phyloP scores from a whole-genome alignment of 1,139 yeast genomes.

The Candida sp. region DNA sequence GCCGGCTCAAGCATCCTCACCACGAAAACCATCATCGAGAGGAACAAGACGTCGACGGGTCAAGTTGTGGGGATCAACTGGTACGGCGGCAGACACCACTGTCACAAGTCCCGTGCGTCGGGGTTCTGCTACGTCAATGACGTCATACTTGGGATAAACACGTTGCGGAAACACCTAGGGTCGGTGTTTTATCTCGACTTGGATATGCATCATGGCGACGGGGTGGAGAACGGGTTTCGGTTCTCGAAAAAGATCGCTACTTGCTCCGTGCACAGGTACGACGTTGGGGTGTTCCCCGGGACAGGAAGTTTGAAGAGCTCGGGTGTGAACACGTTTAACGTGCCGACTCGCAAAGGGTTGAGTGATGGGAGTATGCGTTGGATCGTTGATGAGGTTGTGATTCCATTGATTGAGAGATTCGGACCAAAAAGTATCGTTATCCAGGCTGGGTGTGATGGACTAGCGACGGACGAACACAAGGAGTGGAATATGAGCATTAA shows the following conservation, averaged over 20 bases:
- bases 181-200: constrained; percentile 67
- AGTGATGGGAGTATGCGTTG: constrained; percentile 44
- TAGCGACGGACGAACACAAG: constrained; percentile 54
- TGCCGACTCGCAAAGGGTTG: constrained; percentile 64
- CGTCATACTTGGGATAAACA: constrained; percentile 55
- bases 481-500: constrained; percentile 73
- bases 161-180: constrained; percentile 48
- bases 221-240: constrained; percentile 70
- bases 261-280: constrained; percentile 67
- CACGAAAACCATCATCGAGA: constrained; percentile 32
- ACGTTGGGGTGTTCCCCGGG: constrained; percentile 76
- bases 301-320: constrained; percentile 50
- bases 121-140: constrained; percentile 84
- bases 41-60: constrained; percentile 9
- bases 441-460: constrained; percentile 78
- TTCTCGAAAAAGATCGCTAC: constrained; percentile 61
- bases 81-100: constrained; percentile 86
- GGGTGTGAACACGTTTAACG: constrained; percentile 45
- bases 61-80: constrained; percentile 60
- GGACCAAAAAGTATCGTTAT: constrained; percentile 60
- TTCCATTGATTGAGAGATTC: constrained; percentile 42
- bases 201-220: constrained; percentile 84
- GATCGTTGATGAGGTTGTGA: constrained; percentile 44
- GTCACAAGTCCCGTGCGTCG: constrained; percentile 55
- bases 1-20: constrained; percentile 66